Conservation (phyloP, 495 filamentous ascomycete species). For the Penicillium macrosclerotiorum region DNA sequence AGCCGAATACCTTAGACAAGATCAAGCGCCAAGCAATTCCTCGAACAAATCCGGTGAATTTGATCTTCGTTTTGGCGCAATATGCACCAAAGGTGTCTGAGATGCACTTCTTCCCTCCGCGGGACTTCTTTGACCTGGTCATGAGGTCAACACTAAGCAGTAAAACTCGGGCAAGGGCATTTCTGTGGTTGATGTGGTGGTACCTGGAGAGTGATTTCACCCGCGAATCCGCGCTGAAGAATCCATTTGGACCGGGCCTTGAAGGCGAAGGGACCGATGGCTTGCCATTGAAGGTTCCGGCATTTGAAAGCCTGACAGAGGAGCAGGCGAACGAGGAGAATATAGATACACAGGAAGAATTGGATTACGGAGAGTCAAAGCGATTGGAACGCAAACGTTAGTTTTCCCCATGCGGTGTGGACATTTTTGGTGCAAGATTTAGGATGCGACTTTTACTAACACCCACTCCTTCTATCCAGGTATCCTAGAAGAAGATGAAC, state of each 20-base stretch:
- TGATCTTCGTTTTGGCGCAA: constrained; percentile 92
- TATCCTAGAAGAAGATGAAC: constrained; percentile 65
- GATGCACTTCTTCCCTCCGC: constrained; percentile 77
- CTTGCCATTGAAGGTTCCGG: constrained; percentile 76
- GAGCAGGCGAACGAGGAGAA: constrained; percentile 82
- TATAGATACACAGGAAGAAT: constrained; percentile 82
- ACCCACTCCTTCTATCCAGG: constrained; percentile 20
- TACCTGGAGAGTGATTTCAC: constrained; percentile 97
- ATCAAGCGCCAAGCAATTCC: constrained; percentile 66
- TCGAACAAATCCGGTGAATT: constrained; percentile 93
- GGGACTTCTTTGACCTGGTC: constrained; percentile 94
- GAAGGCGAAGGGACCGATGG: constrained; percentile 58
- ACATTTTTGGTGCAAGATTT: neutral
- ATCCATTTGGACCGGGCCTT: constrained; percentile 82
- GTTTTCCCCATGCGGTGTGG: constrained; percentile 8
- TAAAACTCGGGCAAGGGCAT: constrained; percentile 78
- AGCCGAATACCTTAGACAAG: constrained; percentile 82
- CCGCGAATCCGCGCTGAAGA: constrained; percentile 74
- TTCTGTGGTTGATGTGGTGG: constrained; percentile 98
- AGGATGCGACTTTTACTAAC: neutral
- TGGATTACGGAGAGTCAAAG: constrained; percentile 83
- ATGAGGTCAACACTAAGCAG: constrained; percentile 86
- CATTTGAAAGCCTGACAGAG: constrained; percentile 70
- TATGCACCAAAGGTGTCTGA: constrained; percentile 91
- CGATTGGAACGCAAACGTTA: constrained; percentile 75